Percentiles rank a stretch among this genome's conserved stretches.
Conservation (phyloP, 768 basidiomycete species). For the Trametes cubensis region DNA sequence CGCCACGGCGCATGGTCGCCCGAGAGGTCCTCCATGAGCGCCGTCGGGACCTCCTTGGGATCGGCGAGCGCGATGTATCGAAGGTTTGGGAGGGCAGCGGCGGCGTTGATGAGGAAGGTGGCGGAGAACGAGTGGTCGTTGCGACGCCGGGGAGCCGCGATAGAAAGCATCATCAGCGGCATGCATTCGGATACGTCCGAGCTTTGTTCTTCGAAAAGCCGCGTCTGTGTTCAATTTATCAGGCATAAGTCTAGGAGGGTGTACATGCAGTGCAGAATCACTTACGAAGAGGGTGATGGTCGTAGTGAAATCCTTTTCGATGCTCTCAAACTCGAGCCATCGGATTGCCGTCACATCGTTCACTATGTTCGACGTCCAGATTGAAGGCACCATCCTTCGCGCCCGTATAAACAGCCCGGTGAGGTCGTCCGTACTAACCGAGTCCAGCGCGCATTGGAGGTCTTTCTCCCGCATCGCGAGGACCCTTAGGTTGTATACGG, state of each 20-base stretch:
- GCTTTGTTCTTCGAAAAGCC: background rate
- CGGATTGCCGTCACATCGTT: background rate
- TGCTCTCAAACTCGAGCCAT: background rate
- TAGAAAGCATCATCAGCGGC: background rate
- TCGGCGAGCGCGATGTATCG: conserved; percentile 7
- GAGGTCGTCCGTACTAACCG: background rate
- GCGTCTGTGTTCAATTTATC: background rate
- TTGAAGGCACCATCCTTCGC: background rate
- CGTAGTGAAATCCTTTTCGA: background rate
- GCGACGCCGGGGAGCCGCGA: background rate
- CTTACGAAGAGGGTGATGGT: background rate
- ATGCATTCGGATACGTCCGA: background rate
- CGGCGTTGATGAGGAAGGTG: background rate
- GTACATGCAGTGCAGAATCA: background rate
- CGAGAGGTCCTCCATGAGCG: background rate
- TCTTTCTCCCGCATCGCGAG: background rate
- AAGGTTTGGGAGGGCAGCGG: background rate
- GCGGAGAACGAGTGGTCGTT: background rate
- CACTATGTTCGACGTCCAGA: background rate
- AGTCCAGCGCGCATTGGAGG: background rate
- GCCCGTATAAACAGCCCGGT: background rate
- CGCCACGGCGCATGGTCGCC: conserved; percentile 8
- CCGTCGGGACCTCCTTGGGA: background rate
- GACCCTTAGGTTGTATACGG: background rate
- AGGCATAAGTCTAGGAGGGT: background rate